Evolutionary conservation across 2,329 filamentous ascomycete species (phyloP).

Genomic region (Ascocoryne sarcoides): DNA sequence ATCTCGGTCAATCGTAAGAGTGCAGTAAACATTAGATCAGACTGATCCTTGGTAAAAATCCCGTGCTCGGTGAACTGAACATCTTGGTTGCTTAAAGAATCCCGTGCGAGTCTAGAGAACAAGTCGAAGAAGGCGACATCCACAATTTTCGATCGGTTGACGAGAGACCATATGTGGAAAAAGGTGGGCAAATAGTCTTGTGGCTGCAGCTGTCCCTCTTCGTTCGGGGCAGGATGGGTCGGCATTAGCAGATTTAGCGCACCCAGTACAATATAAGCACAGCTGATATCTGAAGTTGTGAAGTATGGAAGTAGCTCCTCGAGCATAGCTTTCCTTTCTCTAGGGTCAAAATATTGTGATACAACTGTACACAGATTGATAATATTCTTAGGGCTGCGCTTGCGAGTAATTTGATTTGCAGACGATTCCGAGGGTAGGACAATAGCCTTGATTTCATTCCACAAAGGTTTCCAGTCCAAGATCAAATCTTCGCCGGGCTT

Average conservation of each 20-base stretch:
- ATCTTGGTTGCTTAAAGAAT: slow-evolving; percentile 66
- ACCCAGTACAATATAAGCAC: slow-evolving; percentile 87
- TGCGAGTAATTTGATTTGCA: slow-evolving; percentile 46
- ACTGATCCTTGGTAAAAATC: slow-evolving; percentile 87
- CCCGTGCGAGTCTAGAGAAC: slow-evolving; percentile 76
- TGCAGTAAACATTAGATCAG: slow-evolving; percentile 85
- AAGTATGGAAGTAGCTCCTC: slow-evolving; percentile 80
- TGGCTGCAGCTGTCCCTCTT: slow-evolving; percentile 68
- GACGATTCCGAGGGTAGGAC: slow-evolving; percentile 80
- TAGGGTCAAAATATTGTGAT: slow-evolving; percentile 86
- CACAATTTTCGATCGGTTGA: slow-evolving; percentile 79
- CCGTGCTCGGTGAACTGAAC: slow-evolving; percentile 79
- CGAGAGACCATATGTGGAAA: slow-evolving; percentile 92
- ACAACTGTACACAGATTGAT: slow-evolving; percentile 86
- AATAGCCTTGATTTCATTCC: slow-evolving; percentile 84
- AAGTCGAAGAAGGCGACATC: slow-evolving; percentile 86
- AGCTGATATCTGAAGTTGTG: slow-evolving; percentile 84
- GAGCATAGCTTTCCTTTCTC: slow-evolving; percentile 72
- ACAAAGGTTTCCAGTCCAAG: slow-evolving; percentile 88
- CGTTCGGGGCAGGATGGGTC: slow-evolving; percentile 66
- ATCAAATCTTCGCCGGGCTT: slow-evolving; percentile 82
- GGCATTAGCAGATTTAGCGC: slow-evolving; percentile 81
- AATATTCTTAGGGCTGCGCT: slow-evolving; percentile 54
- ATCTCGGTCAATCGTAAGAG: slow-evolving; percentile 87
- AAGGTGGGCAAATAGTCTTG: slow-evolving; percentile 85